Evolutionary conservation across 495 filamentous ascomycete species (phyloP), one percentile per base, ranked within the genome.

Genomic region (Penicillium angulare): DNA sequence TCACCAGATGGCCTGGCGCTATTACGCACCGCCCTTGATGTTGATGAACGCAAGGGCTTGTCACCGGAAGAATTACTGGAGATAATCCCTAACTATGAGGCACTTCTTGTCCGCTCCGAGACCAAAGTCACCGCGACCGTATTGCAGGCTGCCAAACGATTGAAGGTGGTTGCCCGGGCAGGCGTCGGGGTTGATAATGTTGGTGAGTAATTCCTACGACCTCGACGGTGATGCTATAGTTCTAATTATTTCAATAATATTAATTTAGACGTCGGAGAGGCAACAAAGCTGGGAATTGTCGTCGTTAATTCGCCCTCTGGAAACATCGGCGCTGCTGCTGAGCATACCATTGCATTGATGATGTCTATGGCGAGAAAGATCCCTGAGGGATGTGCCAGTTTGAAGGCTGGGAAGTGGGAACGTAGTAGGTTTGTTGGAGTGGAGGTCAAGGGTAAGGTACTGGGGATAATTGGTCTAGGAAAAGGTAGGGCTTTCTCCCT

Each of bases 111-210:
- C 15, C 82, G 86, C 2, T 87, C 84, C 34, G 85, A 89, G 60
- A 88, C 85, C 9, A 84, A 87, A 56, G 85, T 88, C 24, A 87
- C 82, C 0, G 75, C 82, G 1, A 61, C 63, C 13, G 67, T 88
- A 0, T 75, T 89, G 5, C 58, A 62, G 5, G 83, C 83, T 5
- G 85, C 74, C 4, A 73, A 71, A 44, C 81, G 75, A 38, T 68
- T 89, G 6, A 81, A 83, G 56, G 86, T 88, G 3, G 85, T 89
- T n/a, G 86, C 86, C 8, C 71, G 86, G 42, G 86, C 86, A 16
- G 86, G 86, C 7, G 86, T 89, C 1, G 86, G 86, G 5, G 86
- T 89, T 9, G 86, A 89, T 64, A 89, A 89, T 73, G 84, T 89
- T 41, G 65, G 67, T 68, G 41, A 49, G 63, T 56, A 15, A 35